These are phyloP conservation scores for Albophoma yamanashiensis DNA, from an alignment of 2,329 filamentous ascomycete species.

Conservation along the genomic window DNA sequence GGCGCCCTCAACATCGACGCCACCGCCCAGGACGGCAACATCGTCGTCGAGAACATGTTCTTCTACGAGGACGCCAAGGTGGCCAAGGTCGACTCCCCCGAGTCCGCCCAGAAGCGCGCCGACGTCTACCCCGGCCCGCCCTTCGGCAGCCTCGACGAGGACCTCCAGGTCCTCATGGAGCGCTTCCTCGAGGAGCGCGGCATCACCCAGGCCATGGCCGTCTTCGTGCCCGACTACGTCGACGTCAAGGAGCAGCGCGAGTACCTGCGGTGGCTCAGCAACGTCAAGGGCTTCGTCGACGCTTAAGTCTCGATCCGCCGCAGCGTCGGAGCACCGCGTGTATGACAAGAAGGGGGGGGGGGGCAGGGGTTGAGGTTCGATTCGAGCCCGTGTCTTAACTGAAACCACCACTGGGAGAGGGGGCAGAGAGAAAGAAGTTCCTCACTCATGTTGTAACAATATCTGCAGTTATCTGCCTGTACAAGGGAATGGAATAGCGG, in stretches of 20 bases:
- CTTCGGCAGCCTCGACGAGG: slow-evolving; percentile 90
- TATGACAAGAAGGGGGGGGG: background rate
- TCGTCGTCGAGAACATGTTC: slow-evolving; percentile 84
- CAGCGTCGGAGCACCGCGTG: background rate
- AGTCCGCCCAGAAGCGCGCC: slow-evolving; percentile 65
- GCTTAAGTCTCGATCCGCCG: slow-evolving; percentile 31
- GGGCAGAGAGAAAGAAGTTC: background rate
- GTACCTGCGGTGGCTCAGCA: slow-evolving; percentile 83
- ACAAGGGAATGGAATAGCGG: background rate
- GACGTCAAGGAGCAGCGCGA: slow-evolving; percentile 98
- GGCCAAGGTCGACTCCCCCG: slow-evolving; percentile 64
- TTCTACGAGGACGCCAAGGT: slow-evolving; percentile 73
- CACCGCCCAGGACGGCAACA: slow-evolving; percentile 71
- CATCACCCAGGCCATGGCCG: slow-evolving; percentile 72
- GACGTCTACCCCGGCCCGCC: slow-evolving; percentile 82
- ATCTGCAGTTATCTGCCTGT: slow-evolving; percentile 5
- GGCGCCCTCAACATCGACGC: slow-evolving; percentile 84
- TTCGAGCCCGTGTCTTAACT: background rate
- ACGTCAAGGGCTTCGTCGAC: slow-evolving; percentile 77
- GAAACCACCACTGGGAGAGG: background rate
- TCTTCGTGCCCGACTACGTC: slow-evolving; percentile 93
- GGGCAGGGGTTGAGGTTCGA: background rate
- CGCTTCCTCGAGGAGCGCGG: slow-evolving; percentile 91
- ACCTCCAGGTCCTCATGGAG: slow-evolving; percentile 86
- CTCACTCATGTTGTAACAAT: slow-evolving; percentile 3